Conservation (phyloP, 768 basidiomycete genomes). For the Lactifluus echinatus region DNA sequence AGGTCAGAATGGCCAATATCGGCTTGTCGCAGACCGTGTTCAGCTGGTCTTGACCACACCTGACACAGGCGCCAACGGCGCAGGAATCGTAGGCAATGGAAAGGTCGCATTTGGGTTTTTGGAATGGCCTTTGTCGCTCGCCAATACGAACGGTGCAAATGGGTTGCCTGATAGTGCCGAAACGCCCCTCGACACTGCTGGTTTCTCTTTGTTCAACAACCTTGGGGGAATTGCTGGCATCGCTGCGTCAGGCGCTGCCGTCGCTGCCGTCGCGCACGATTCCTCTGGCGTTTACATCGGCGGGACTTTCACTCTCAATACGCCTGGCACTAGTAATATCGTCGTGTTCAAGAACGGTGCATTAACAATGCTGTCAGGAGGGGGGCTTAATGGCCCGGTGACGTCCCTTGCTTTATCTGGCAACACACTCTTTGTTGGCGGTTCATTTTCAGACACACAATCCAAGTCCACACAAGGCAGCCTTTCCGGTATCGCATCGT, state of each 20-base stretch:
- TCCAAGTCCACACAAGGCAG: conserved; percentile 42
- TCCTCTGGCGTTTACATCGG: conserved; percentile 67
- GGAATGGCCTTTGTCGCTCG: conserved; percentile 64
- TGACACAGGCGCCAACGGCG: conserved; percentile 30
- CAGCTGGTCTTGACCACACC: conserved; percentile 66
- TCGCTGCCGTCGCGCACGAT: conserved; percentile 57
- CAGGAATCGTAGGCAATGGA: conserved; percentile 28
- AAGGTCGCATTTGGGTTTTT: conserved; percentile 72
- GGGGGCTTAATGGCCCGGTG: conserved; percentile 78
- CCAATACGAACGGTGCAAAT: conserved; percentile 49
- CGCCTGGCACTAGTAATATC: conserved; percentile 58
- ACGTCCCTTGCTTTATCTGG: conserved; percentile 54
- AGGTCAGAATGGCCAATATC: conserved; percentile 63
- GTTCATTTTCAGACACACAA: conserved; percentile 68
- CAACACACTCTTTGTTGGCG: conserved; percentile 75
- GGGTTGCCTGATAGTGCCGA: conserved; percentile 58
- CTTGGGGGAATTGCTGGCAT: conserved; percentile 41
- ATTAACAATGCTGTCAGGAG: conserved; percentile 43
- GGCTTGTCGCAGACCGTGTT: conserved; percentile 81
- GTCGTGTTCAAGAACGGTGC: conserved; percentile 56
- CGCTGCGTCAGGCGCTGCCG: conserved; percentile 30
- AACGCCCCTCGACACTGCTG: conserved; percentile 57
- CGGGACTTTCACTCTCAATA: conserved; percentile 61
- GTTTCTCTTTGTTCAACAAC: conserved; percentile 51
- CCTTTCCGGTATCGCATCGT: conserved; percentile 57